A percentile compares a stretch with the other conserved stretches of the same genome.
Evolutionary conservation across 2,329 filamentous ascomycete species (phyloP).

Genomic region (Monosporascus cannonballus): DNA sequence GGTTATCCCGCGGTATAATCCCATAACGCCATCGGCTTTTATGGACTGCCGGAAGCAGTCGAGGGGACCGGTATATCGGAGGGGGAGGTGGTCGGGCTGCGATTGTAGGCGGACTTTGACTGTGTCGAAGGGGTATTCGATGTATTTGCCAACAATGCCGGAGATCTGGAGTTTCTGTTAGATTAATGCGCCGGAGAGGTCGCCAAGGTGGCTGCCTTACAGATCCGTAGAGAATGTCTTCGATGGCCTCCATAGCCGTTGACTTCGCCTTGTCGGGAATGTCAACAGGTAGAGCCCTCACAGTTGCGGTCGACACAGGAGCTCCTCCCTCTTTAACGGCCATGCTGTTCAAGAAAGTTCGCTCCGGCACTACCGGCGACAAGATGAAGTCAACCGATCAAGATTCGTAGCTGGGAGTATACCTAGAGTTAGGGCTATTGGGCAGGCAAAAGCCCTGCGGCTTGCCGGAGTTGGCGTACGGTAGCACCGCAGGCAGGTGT

Average conservation of each 20-base stretch:
- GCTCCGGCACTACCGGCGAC: not conserved
- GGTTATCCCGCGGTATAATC: constrained; percentile 87
- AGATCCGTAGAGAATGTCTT: constrained; percentile 86
- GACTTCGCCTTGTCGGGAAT: constrained; percentile 16
- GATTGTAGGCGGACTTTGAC: constrained; percentile 96
- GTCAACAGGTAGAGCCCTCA: constrained; percentile 12
- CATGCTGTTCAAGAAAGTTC: constrained; percentile 14
- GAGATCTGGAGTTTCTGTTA: constrained; percentile 51
- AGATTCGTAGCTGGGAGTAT: not conserved
- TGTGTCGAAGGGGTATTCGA: constrained; percentile 98
- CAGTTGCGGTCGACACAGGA: constrained; percentile 1
- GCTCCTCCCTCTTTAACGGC: constrained; percentile 18
- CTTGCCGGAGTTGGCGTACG: not conserved
- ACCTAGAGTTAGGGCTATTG: not conserved
- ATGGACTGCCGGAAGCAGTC: constrained; percentile 92
- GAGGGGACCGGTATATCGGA: constrained; percentile 77
- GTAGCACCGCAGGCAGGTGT: not conserved
- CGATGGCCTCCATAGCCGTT: constrained; percentile 60
- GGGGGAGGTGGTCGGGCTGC: constrained; percentile 78
- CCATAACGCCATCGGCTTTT: constrained; percentile 67
- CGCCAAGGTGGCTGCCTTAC: constrained; percentile 38
- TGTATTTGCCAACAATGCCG: constrained; percentile 86
- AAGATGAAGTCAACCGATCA: not conserved
- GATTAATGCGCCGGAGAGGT: not conserved
- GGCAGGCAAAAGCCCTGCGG: not conserved